These are phyloP conservation scores for Mariannaea sp. DNA, from an alignment of 2,329 filamentous ascomycete species.

Conservation along the genomic window DNA sequence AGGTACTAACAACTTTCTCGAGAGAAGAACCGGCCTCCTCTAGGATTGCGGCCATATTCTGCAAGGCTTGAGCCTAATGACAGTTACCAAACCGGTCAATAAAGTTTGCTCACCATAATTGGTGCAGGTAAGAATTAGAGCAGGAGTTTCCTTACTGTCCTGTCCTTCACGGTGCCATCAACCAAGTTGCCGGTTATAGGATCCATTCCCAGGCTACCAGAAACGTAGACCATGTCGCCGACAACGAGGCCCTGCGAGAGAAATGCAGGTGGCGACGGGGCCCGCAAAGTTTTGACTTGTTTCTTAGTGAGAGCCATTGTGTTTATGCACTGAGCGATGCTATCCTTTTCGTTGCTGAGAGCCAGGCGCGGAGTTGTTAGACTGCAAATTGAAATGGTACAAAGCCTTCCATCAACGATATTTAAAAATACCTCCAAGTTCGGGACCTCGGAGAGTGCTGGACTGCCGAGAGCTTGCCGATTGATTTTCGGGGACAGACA, in stretches of 20 bases:
- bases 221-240: constrained; percentile 8
- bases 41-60: not conserved
- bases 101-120: no score
- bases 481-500: no score
- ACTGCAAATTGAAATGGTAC: no score
- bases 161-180: not conserved
- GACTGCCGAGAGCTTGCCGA: no score
- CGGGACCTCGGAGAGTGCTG: no score
- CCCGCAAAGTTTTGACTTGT: not conserved
- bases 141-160: constrained; percentile 3
- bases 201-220: constrained; percentile 3
- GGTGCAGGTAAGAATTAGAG: no score
- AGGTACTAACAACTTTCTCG: not conserved
- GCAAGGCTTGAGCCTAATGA: not conserved
- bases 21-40: not conserved
- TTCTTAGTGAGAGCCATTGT: not conserved
- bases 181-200: constrained; percentile 8
- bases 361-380: no score
- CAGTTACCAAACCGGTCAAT: no score
- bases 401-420: no score
- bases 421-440: no score
- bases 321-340: no score
- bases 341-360: no score
- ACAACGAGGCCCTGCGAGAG: constrained; percentile 3
- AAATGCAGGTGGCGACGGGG: not conserved